Conservation (phyloP, 208 protist species). For the Crithidia brevicula region DNA sequence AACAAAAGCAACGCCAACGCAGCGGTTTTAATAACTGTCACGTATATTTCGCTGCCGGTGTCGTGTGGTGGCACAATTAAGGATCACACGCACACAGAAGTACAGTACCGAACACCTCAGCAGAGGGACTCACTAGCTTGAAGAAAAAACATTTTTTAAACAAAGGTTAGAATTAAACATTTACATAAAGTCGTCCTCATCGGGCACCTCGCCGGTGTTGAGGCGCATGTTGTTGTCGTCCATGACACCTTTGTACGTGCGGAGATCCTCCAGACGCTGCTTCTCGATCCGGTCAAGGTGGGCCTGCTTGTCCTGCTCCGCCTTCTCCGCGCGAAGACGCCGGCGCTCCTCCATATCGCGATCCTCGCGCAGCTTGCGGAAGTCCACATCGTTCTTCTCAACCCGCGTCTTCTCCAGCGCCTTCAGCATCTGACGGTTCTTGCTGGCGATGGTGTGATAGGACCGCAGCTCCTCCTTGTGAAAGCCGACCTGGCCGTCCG, state of each 20-base stretch:
- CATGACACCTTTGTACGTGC: constrained; percentile 86
- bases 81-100: too few species aligned
- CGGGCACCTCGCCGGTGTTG: constrained; percentile 79
- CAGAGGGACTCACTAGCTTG: neutral
- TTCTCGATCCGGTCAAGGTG: constrained; percentile 76
- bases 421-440: constrained; percentile 92
- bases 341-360: constrained; percentile 73
- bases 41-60: too few species aligned
- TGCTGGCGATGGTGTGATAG: constrained; percentile 78
- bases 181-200: constrained; percentile 97
- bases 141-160: constrained; percentile 12
- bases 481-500: constrained; percentile 96
- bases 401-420: constrained; percentile 94
- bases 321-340: constrained; percentile 42
- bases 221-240: constrained; percentile 81
- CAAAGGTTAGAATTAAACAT: neutral
- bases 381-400: constrained; percentile 91
- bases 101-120: too few species aligned
- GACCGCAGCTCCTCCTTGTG: constrained; percentile 87
- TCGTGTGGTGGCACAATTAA: too few species aligned
- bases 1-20: too few species aligned
- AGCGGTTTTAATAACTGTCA: too few species aligned
- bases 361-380: constrained; percentile 75
- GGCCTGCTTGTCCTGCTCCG: constrained; percentile 60
- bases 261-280: constrained; percentile 75